Percentiles rank a stretch among this genome's conserved stretches.
Conservation (phyloP, 2,329 filamentous ascomycete species). For the Colletotrichum sp. region DNA sequence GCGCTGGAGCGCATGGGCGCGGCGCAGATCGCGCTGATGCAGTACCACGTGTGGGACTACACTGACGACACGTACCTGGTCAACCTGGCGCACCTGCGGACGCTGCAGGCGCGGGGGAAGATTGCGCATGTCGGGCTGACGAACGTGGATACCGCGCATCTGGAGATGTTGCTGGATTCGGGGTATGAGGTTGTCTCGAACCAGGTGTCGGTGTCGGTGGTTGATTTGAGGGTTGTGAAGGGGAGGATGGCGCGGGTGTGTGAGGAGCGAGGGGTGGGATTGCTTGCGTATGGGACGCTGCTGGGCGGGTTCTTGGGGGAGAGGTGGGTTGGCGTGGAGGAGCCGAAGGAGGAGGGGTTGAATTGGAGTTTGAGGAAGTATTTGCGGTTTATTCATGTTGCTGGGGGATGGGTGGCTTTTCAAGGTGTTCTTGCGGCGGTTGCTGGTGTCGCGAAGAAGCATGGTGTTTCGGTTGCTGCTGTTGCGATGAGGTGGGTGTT, state of each 20-base stretch:
- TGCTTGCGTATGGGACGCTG: slow-evolving; percentile 8
- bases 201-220: slow-evolving; percentile 11
- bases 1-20: neutral
- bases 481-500: slow-evolving; percentile 56
- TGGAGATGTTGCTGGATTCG: slow-evolving; percentile 1
- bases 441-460: slow-evolving; percentile 40
- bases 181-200: neutral
- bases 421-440: slow-evolving; percentile 45
- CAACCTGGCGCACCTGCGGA: slow-evolving; percentile 2
- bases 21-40: neutral
- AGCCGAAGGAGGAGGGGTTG: neutral
- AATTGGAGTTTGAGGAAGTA: slow-evolving; percentile 33
- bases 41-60: slow-evolving; percentile 15
- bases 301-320: slow-evolving; percentile 25
- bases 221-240: neutral
- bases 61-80: slow-evolving; percentile 1
- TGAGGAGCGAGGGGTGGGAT: neutral
- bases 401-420: slow-evolving; percentile 51
- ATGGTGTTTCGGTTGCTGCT: slow-evolving; percentile 46
- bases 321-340: slow-evolving; percentile 26
- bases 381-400: slow-evolving; percentile 34
- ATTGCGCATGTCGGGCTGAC: neutral
- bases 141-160: slow-evolving; percentile 12
- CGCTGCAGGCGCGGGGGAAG: neutral
- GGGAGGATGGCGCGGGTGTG: neutral